These are phyloP conservation scores for Poa annua DNA, from an alignment of 176 grass and related monocot genomes.

Conservation along the genomic window DNA sequence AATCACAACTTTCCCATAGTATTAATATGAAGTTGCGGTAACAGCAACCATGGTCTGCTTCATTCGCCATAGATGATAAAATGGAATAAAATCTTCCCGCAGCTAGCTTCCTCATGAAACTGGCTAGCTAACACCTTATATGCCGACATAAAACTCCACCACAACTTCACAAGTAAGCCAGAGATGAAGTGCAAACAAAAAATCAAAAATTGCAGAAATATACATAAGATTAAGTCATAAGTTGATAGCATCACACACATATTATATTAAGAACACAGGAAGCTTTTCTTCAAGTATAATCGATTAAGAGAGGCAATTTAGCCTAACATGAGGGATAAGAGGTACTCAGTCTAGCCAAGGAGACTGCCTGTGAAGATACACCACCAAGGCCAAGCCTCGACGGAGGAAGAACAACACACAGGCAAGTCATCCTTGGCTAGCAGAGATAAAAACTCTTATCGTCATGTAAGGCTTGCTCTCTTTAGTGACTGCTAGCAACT, in stretches of 20 bases:
- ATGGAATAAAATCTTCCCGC: background rate
- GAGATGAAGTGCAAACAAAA: background rate
- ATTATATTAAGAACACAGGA: background rate
- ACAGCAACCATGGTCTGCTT: background rate
- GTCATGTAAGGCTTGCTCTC: conserved; percentile 41
- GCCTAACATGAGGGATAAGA: conserved; percentile 45
- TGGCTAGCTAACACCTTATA: background rate
- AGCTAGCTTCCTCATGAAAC: background rate
- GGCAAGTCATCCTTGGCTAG: conserved; percentile 55
- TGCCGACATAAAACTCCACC: background rate
- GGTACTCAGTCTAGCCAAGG: conserved; percentile 38
- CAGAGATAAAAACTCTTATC: conserved; percentile 33
- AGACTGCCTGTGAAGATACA: conserved; percentile 32
- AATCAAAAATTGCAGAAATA: background rate
- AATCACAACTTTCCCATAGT: no score
- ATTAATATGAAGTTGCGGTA: background rate
- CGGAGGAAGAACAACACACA: conserved; percentile 13
- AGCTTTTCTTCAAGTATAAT: background rate
- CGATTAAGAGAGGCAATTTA: background rate
- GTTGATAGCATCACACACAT: background rate
- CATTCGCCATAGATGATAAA: background rate
- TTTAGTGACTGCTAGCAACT: background rate
- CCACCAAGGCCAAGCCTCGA: conserved; percentile 4
- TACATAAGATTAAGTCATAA: background rate
- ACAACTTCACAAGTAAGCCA: background rate